phyloP scores from a whole-genome alignment of 2,329 filamentous ascomycete genomes.

The Aspergillus clavatus region DNA sequence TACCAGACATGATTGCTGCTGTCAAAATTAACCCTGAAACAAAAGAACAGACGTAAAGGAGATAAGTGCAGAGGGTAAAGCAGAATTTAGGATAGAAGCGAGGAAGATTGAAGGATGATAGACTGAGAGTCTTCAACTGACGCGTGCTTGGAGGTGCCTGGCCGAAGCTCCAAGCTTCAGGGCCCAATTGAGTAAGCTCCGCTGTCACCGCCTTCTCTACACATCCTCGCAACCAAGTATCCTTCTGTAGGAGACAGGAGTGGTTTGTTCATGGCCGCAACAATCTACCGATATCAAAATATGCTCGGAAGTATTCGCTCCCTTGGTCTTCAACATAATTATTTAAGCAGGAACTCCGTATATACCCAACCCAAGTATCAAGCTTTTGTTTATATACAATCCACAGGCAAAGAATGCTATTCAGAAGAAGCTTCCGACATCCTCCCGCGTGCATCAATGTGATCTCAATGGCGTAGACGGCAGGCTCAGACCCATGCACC shows the following conservation, averaged over 20 bases:
- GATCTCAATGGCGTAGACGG: too few relatives aligned
- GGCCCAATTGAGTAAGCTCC: slow-evolving; percentile 25
- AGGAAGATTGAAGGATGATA: slow-evolving; percentile 18
- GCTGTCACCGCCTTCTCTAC: slow-evolving; percentile 30
- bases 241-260: too few relatives aligned
- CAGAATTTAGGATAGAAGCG: slow-evolving; percentile 8
- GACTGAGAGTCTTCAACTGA: slow-evolving; percentile 19
- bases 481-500: too few relatives aligned
- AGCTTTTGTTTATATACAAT: neutral
- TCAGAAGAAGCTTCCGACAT: too few relatives aligned
- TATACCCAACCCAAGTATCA: neutral
- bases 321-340: neutral
- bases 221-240: neutral
- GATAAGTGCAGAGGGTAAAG: slow-evolving; percentile 4
- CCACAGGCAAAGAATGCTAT: neutral
- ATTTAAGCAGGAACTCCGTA: neutral
- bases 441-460: too few relatives aligned
- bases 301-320: too few relatives aligned
- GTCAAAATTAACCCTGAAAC: slow-evolving; percentile 10
- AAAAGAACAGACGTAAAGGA: slow-evolving; percentile 7
- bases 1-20: slow-evolving; percentile 43
- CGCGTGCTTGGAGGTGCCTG: slow-evolving; percentile 37
- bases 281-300: too few relatives aligned
- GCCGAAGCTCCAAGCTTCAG: slow-evolving; percentile 30
- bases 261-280: too few relatives aligned